Evolutionary conservation across 2,329 filamentous ascomycete species (phyloP).

Genomic region (Stachybotrys chartarum): DNA sequence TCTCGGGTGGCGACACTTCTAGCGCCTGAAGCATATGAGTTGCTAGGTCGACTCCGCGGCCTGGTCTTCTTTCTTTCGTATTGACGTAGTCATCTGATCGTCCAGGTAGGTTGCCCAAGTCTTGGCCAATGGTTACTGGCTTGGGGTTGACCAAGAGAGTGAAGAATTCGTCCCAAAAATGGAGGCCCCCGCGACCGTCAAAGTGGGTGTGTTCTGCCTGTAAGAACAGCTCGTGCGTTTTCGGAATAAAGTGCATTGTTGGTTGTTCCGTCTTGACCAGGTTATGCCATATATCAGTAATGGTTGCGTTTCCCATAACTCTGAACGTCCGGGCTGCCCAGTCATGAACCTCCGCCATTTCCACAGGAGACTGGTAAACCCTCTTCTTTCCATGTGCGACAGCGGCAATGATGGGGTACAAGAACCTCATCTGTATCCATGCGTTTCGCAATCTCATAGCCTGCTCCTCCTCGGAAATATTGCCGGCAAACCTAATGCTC

Average conservation of each 20-base stretch:
- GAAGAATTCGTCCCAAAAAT: constrained; percentile 5
- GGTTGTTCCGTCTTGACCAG: constrained; percentile 1
- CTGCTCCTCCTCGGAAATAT: not conserved
- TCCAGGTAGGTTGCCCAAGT: constrained; percentile 2
- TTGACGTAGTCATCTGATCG: constrained; percentile 4
- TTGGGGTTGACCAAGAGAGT: constrained; percentile 2
- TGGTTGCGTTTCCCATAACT: not conserved
- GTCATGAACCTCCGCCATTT: not conserved
- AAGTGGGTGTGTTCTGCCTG: constrained; percentile 4
- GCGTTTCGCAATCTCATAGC: constrained; percentile 1
- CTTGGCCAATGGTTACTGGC: constrained; percentile 1
- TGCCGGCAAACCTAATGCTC: constrained; percentile 1
- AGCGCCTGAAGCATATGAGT: not conserved
- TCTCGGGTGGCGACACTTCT: not conserved
- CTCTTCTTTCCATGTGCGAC: constrained; percentile 2
- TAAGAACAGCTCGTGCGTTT: constrained; percentile 1
- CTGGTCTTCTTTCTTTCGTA: not conserved
- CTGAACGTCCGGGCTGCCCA: constrained; percentile 5
- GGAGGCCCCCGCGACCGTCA: constrained; percentile 2
- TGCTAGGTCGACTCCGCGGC: not conserved
- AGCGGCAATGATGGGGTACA: constrained; percentile 3
- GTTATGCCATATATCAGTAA: constrained; percentile 2
- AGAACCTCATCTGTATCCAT: constrained; percentile 4
- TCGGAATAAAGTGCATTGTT: constrained; percentile 3
- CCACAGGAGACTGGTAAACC: constrained; percentile 1